Evolutionary conservation across 2,329 filamentous ascomycete genomes (phyloP).

Genomic region (Venturia aucupariae): DNA sequence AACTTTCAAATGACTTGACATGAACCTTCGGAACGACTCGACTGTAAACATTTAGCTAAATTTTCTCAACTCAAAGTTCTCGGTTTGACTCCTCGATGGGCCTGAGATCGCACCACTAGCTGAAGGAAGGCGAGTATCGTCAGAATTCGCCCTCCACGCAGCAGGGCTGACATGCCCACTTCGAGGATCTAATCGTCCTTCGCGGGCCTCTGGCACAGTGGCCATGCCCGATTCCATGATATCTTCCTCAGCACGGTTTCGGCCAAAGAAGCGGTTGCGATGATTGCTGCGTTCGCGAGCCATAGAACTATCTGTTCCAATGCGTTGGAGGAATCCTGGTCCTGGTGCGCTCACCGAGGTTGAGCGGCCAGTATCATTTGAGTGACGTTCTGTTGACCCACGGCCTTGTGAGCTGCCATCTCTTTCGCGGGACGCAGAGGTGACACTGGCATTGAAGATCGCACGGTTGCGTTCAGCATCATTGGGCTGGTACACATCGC

Average conservation of each 20-base stretch:
- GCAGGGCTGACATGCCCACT: slow-evolving; percentile 11
- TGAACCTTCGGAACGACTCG: not conserved
- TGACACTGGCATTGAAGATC: slow-evolving; percentile 25
- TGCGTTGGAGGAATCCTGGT: slow-evolving; percentile 24
- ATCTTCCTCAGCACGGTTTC: slow-evolving; percentile 31
- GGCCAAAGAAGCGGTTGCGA: slow-evolving; percentile 53
- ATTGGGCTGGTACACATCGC: slow-evolving; percentile 50
- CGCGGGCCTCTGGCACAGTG: slow-evolving; percentile 33
- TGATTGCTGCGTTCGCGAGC: slow-evolving; percentile 35
- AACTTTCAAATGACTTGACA: not conserved
- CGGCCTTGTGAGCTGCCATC: slow-evolving; percentile 19
- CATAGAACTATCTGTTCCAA: slow-evolving; percentile 26
- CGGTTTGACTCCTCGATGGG: slow-evolving; percentile 2
- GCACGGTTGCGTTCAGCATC: slow-evolving; percentile 37
- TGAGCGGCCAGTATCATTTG: slow-evolving; percentile 26
- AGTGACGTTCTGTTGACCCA: slow-evolving; percentile 17
- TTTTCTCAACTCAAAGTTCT: slow-evolving; percentile 6
- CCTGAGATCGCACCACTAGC: slow-evolving; percentile 2
- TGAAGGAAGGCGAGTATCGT: not conserved
- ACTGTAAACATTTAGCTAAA: not conserved
- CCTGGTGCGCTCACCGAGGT: slow-evolving; percentile 22
- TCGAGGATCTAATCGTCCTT: slow-evolving; percentile 13
- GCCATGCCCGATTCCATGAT: slow-evolving; percentile 40
- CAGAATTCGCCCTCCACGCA: slow-evolving; percentile 9
- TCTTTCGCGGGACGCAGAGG: slow-evolving; percentile 27